Percentiles rank a stretch among this genome's conserved stretches.
These are phyloP conservation scores for Euphorbia tirucalli DNA, from an alignment of 345 rosid species.

Conservation along the genomic window DNA sequence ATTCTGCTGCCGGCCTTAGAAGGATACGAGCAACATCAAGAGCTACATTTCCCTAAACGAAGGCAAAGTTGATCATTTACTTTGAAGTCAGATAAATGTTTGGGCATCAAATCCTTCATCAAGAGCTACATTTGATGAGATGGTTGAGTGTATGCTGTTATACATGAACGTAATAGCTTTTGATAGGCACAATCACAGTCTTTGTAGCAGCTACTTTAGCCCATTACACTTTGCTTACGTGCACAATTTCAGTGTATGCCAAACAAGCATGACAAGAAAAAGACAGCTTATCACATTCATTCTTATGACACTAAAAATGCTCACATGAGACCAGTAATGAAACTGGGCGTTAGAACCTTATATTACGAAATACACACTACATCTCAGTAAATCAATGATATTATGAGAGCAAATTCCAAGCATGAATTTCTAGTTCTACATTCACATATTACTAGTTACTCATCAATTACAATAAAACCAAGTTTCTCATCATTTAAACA, in stretches of 20 bases:
- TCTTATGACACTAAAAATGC: no score
- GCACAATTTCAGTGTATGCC: no score
- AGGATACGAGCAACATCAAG: constrained; percentile 90
- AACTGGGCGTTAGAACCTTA: neutral
- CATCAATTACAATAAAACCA: neutral
- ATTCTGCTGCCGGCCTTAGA: constrained; percentile 61
- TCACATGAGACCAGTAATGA: neutral
- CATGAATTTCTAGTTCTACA: neutral
- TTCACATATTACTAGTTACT: neutral
- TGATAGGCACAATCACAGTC: no score
- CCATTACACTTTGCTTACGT: no score
- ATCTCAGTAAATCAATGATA: neutral
- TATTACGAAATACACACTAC: neutral
- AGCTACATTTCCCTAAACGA: constrained; percentile 91
- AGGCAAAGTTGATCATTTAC: neutral
- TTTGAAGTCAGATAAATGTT: neutral
- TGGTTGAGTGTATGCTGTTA: no score
- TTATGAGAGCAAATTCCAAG: neutral
- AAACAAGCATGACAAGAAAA: no score
- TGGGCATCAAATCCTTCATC: neutral
- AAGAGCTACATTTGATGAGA: constrained; percentile 1
- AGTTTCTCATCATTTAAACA: neutral
- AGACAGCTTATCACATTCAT: no score
- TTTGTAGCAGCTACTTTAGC: no score
- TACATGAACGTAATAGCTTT: no score